Evolutionary conservation across 331 rosid genomes (phyloP), one percentile per base, ranked within the genome.

Genomic region (Pyracantha coccinea): DNA sequence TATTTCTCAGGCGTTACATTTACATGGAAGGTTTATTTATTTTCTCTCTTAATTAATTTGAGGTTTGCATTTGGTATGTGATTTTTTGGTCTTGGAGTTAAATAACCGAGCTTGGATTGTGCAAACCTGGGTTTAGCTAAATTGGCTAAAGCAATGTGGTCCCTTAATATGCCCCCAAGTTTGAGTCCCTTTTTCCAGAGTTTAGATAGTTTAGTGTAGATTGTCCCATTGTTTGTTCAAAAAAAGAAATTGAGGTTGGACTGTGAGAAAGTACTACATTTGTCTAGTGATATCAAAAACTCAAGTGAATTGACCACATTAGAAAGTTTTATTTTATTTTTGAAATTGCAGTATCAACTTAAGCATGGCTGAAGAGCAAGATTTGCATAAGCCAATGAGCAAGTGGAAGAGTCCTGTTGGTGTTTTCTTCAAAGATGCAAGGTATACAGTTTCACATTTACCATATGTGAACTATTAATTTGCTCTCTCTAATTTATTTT

Each of bases 351-450:
- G 68, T 38, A 10, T 24, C 32, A 58, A 23, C 76, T 14, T 16
- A 23, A 72, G 28, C 41, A 72, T 89, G 95, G 86, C 84, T 2
- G 84, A 89, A 35, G 79, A 77, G 67, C 78, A 69, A 57, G 75
- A 45, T 72, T 35, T 81, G 32, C 67, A 70, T 75, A 69, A 77
- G 47, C 12, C 81, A 47, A 77, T 75, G 73, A 82, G 66, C 84
- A 76, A 75, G 79, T 83, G 86, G 91, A 91, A 75, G 61, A 71
- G 85, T 38, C 93, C 96, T 24, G 61, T 85, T 72, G 79, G 82
- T 76, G 97, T 93, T 69, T 91, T 93, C 93, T 93, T 93, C 90
- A 83, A 73, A 86, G 96, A 89, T 58, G 86, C 91, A 82, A 91
- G 97, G 98, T 93, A 84, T 5, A 7, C 23, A 7, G 32, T 47